Conservation (phyloP, 2,329 filamentous ascomycete species). For the Cercospora nicotianae region DNA sequence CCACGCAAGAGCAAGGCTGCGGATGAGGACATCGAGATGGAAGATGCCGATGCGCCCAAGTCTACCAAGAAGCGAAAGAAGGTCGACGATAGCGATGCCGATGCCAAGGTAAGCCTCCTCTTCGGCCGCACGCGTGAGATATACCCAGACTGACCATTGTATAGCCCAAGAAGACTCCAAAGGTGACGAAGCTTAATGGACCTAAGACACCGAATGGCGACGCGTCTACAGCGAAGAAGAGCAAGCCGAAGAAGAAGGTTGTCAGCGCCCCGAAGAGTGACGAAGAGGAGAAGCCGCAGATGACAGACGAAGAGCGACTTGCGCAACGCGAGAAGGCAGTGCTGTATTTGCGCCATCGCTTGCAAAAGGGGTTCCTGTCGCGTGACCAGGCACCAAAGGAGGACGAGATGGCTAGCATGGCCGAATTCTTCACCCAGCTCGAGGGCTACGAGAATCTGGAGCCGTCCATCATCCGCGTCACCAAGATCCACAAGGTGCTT, state of each 20-base stretch:
- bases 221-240: conserved; percentile 39
- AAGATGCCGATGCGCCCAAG: conserved; percentile 62
- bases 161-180: conserved; percentile 53
- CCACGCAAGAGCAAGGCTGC: conserved; percentile 38
- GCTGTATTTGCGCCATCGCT: conserved; percentile 88
- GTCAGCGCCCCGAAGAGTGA: conserved; percentile 53
- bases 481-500: conserved; percentile 98
- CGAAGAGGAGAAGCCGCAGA: conserved; percentile 59
- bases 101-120: conserved; percentile 59
- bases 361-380: conserved; percentile 90
- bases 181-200: conserved; percentile 50
- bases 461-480: conserved; percentile 80
- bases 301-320: conserved; percentile 57
- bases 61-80: conserved; percentile 80
- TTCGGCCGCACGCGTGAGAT: neutral
- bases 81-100: conserved; percentile 62
- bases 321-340: conserved; percentile 66
- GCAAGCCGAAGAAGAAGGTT: conserved; percentile 62
- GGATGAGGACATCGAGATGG: conserved; percentile 55
- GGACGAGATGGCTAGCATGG: conserved; percentile 77
- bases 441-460: conserved; percentile 81
- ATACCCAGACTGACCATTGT: conserved; percentile 31
- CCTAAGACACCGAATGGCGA: conserved; percentile 44
- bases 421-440: conserved; percentile 74
- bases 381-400: conserved; percentile 83